Base-by-base conservation (phyloP, 208 protist species). In the Acanthamoeba divionensis region DNA sequence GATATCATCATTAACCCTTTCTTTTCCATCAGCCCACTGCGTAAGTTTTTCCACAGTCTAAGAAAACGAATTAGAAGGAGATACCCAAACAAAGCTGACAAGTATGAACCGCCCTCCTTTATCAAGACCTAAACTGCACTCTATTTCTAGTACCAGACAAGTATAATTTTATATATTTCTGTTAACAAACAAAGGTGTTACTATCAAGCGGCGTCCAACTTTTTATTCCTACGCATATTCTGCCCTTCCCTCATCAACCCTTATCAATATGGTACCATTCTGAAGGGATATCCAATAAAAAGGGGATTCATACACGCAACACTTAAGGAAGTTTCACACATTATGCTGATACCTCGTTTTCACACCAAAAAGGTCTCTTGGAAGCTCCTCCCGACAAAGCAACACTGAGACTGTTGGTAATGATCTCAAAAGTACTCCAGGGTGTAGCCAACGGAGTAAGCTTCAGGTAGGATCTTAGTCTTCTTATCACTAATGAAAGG, bases 391-490 rank as follows among this genome's bases (percentile, higher is more conserved):
- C 67, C 8, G 67, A 77, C 38, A 6, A 38, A n/a, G 67, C 5
- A 9, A 38, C 67, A 9, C 67, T 77, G 2, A 38, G 67, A 18
- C 36, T 77, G 15, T 47, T 77, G 29, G 67, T 77, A 10, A 38
- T 77, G 44, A 77, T 77, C 67, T 77, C 67, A 4, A 77, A 77
- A 26, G 67, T 77, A 10, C 29, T 77, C 24, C 67, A 77, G 41
- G 67, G 36, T 29, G 33, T 50, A 38, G 29, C 54, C 36, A 77
- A 38, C 15, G 67, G 67, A 38, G 54, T n/a, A n/a, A 5, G 44
- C 67, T 77, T 77, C 67, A 38, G 67, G 63, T 69, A 57, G 13
- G 13, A 57, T 57, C 18, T n/a, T 57, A 18, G 52, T 13, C 18
- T 57, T 57, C 52, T 57, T 13, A n/a, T 57, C 15, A 57, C 13